Evolutionary conservation across 2,329 filamentous ascomycete species (phyloP).

Genomic region (Xylaria polymorpha): DNA sequence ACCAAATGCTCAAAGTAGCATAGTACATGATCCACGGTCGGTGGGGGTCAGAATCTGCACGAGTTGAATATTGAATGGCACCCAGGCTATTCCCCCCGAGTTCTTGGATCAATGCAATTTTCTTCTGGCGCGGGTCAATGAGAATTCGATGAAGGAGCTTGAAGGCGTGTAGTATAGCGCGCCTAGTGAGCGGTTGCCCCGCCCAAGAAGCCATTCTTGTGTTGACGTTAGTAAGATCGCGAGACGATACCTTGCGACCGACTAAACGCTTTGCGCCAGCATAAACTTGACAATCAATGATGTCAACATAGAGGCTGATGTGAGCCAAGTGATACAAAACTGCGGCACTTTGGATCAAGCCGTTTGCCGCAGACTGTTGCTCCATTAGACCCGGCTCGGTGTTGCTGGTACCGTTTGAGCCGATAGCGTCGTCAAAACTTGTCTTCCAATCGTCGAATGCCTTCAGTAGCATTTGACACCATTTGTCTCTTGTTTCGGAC

Average conservation of each 20-base stretch:
- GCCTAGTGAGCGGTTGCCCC: constrained; percentile 76
- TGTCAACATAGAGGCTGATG: constrained; percentile 88
- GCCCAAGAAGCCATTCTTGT: constrained; percentile 85
- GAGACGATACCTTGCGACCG: constrained; percentile 79
- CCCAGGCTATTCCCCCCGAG: constrained; percentile 46
- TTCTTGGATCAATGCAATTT: constrained; percentile 43
- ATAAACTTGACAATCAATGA: constrained; percentile 90
- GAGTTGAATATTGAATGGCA: constrained; percentile 73
- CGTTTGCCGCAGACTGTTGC: constrained; percentile 66
- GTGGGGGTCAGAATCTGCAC: constrained; percentile 83
- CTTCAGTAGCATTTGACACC: constrained; percentile 79
- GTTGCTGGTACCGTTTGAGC: constrained; percentile 51
- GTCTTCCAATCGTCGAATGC: constrained; percentile 90
- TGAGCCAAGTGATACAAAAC: constrained; percentile 88
- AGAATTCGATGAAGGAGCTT: constrained; percentile 83
- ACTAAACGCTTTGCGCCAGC: constrained; percentile 81
- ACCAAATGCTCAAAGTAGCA: constrained; percentile 86
- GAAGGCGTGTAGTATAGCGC: constrained; percentile 86
- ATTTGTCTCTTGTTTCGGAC: constrained; percentile 74
- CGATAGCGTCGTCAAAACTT: constrained; percentile 80
- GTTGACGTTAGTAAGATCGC: constrained; percentile 79
- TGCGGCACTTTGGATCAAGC: constrained; percentile 80
- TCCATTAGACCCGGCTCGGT: constrained; percentile 52
- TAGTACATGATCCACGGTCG: constrained; percentile 93
- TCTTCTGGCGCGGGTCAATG: constrained; percentile 61